These are phyloP conservation scores for Pseudogymnoascus sp. DNA, from an alignment of 2,329 filamentous ascomycete species.

Conservation along the genomic window DNA sequence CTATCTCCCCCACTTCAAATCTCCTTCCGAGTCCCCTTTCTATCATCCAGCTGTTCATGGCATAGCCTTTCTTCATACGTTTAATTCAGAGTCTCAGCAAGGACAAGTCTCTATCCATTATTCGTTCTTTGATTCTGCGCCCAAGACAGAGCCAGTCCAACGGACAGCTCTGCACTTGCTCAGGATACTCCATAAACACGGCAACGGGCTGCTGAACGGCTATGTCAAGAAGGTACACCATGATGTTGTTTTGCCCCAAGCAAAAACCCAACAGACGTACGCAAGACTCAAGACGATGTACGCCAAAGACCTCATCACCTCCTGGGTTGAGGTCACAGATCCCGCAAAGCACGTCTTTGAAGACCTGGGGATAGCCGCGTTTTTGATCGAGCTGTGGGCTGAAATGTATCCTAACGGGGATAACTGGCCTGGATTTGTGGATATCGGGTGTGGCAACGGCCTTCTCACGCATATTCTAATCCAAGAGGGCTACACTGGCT, in stretches of 20 bases:
- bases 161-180: slow-evolving; percentile 65
- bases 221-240: slow-evolving; percentile 80
- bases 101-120: slow-evolving; percentile 56
- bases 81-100: slow-evolving; percentile 35
- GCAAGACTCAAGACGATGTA: slow-evolving; percentile 72
- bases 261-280: slow-evolving; percentile 75
- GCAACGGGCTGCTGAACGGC: slow-evolving; percentile 54
- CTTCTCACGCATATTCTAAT: slow-evolving; percentile 77
- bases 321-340: slow-evolving; percentile 82
- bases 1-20: slow-evolving; percentile 67
- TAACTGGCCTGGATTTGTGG: slow-evolving; percentile 80
- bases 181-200: slow-evolving; percentile 65
- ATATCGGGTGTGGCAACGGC: slow-evolving; percentile 94
- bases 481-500: slow-evolving; percentile 74
- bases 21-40: slow-evolving; percentile 63
- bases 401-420: slow-evolving; percentile 60
- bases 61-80: slow-evolving; percentile 70
- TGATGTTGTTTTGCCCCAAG: slow-evolving; percentile 71
- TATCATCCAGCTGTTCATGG: slow-evolving; percentile 76
- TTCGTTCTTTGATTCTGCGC: slow-evolving; percentile 39
- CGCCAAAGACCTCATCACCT: slow-evolving; percentile 60
- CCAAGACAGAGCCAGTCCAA: slow-evolving; percentile 42
- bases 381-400: slow-evolving; percentile 84
- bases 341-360: slow-evolving; percentile 92
- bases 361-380: slow-evolving; percentile 83